Evolutionary conservation across 208 protist species (phyloP).

Genomic region (Phytomonas sp.): DNA sequence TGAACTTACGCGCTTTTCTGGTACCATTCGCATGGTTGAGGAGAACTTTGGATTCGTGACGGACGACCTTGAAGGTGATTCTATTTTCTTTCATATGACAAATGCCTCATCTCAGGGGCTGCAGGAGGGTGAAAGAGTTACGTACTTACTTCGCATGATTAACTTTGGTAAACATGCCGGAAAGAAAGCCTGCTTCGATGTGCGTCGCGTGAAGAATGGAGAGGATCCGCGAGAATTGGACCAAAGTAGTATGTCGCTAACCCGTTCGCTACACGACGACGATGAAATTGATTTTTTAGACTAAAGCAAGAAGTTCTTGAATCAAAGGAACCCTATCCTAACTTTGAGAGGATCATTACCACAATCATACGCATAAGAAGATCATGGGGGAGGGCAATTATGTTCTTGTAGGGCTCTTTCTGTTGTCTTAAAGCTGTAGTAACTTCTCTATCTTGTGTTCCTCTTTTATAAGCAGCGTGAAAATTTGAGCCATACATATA

Average conservation of each 20-base stretch:
- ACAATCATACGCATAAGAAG: neutral
- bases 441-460: neutral
- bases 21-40: conserved; percentile 43
- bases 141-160: conserved; percentile 52
- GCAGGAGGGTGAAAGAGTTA: conserved; percentile 41
- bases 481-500: conserved; percentile 7
- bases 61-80: conserved; percentile 53
- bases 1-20: conserved; percentile 25
- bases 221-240: neutral
- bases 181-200: conserved; percentile 55
- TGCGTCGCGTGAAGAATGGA: conserved; percentile 11
- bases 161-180: conserved; percentile 50
- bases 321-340: neutral
- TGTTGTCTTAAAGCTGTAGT: neutral
- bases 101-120: conserved; percentile 18
- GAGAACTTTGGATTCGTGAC: conserved; percentile 58
- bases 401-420: conserved; percentile 10
- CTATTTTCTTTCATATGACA: conserved; percentile 70
- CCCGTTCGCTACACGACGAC: conserved; percentile 19
- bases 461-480: conserved; percentile 1
- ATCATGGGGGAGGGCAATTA: neutral
- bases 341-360: neutral
- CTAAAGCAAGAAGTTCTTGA: conserved; percentile 9
- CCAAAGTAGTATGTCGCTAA: conserved; percentile 1
- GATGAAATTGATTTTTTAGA: conserved; percentile 39